Base-by-base conservation (phyloP, 352 stramenopile species). In the Aphanomyces euteiches region DNA sequence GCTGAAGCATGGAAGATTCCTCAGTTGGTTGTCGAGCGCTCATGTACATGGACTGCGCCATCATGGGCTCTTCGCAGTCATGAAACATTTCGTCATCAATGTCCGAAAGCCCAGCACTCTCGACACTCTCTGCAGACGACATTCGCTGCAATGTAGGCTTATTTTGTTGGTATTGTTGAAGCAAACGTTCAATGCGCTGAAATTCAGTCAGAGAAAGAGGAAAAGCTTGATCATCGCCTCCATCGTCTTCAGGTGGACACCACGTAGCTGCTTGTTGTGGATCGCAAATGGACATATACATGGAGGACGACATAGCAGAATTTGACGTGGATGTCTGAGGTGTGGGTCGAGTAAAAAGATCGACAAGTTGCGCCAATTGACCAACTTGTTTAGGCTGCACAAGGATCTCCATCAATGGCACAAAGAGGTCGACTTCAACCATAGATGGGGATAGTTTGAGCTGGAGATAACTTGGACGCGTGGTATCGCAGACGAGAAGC, bases 31-130 rank as follows among this genome's bases (percentile, higher is more conserved):
- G 90, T 37, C 86, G 71, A 43, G 85, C 86, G 37, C 86, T 94
- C 37, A 85, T 81, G 67, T 95, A 95, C 78, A 95, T 89, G 2
- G 88, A 95, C 69, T 92, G 83, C 0, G 75, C 76, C 81, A 95
- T 87, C 61, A 82, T 68, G 70, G 72, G 87, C 19, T 82, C 68
- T 40, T 92, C 83, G 54, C 82, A 91, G 39, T 95, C 88, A 38
- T 69, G 63, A 69, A 93, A 95, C 72, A 94, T 92, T 48, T 84
- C 82, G 21, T 95, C 87, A 47, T 96, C 88, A 45, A 96, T 65
- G 61, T 96, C 88, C 2, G 87, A 96, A 12, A 96, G 72, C 5
- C 87, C 88, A 45, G 83, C 79, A 45, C 84, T 93, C 58, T 94
- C 87, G 7, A 93, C 83, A 68, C 83, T 92, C 58, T 93, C 87